A percentile compares a stretch with the other conserved stretches of the same genome.
These are phyloP conservation scores for Combretum micranthum DNA, from an alignment of 345 rosid species.

Conservation along the genomic window DNA sequence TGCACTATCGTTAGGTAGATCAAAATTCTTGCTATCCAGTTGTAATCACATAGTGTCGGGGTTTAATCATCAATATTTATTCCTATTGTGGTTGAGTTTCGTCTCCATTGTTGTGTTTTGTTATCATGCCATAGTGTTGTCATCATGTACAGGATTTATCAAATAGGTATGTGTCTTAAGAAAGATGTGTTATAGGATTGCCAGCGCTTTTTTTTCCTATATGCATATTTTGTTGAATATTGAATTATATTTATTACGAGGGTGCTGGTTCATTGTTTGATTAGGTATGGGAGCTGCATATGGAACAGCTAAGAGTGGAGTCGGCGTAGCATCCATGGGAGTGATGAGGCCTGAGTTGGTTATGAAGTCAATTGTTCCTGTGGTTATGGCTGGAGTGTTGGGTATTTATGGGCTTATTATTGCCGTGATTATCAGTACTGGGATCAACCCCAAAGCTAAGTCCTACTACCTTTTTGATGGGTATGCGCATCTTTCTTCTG, in stretches of 20 bases:
- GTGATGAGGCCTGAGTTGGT: slow-evolving; percentile 97
- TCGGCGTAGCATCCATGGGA: slow-evolving; percentile 92
- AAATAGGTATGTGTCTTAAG: too few relatives aligned
- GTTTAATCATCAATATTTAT: too few relatives aligned
- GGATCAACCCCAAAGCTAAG: slow-evolving; percentile 88
- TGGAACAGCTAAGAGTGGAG: slow-evolving; percentile 96
- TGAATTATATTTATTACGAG: not conserved
- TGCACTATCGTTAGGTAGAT: too few relatives aligned
- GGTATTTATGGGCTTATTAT: slow-evolving; percentile 93
- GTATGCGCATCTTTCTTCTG: slow-evolving; percentile 91
- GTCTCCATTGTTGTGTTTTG: too few relatives aligned
- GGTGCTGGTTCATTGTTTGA: not conserved
- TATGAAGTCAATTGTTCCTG: slow-evolving; percentile 93
- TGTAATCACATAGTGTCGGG: too few relatives aligned
- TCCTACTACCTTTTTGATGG: slow-evolving; percentile 90
- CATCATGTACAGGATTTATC: too few relatives aligned
- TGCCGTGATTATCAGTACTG: slow-evolving; percentile 89
- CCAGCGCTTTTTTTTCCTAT: not conserved
- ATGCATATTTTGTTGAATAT: not conserved
- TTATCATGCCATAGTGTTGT: too few relatives aligned
- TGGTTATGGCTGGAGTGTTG: slow-evolving; percentile 98
- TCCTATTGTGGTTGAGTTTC: too few relatives aligned
- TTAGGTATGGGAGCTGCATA: slow-evolving; percentile 98
- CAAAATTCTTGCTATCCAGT: too few relatives aligned
- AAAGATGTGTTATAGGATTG: too few relatives aligned